Conservation (phyloP, 2,329 filamentous ascomycete genomes). For the Paecilomyces sp. region DNA sequence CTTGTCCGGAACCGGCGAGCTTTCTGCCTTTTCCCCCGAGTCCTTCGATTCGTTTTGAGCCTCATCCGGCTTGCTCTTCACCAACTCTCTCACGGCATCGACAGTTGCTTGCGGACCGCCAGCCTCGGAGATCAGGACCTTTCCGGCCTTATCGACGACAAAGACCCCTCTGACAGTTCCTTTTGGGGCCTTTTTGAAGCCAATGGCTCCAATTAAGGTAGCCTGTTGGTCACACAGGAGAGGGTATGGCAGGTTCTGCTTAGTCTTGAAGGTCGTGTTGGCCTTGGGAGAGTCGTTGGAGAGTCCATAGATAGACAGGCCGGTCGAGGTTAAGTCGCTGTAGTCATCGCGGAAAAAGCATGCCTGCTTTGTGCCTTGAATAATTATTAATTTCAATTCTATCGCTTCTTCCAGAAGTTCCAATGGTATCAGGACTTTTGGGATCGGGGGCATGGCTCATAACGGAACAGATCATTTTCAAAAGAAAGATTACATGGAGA, state of each 20-base stretch:
- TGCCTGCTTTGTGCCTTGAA: constrained; percentile 78
- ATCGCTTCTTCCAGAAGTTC: background rate
- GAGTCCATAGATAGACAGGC: constrained; percentile 82
- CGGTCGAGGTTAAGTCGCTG: constrained; percentile 64
- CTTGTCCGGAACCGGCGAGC: background rate
- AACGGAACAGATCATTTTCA: background rate
- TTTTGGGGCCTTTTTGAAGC: constrained; percentile 77
- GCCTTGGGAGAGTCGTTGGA: constrained; percentile 81
- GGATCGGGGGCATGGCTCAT: background rate
- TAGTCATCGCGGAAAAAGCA: constrained; percentile 90
- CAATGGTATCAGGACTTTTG: background rate
- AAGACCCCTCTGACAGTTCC: constrained; percentile 84
- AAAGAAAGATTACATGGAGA: background rate
- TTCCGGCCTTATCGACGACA: constrained; percentile 73
- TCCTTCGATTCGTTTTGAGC: background rate
- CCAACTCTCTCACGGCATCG: constrained; percentile 65
- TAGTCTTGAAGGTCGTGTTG: constrained; percentile 87
- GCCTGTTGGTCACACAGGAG: constrained; percentile 75
- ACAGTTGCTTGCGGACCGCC: constrained; percentile 74
- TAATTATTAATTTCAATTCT: constrained; percentile 1
- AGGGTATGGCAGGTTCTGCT: constrained; percentile 81
- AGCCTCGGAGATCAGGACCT: constrained; percentile 66
- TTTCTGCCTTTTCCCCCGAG: background rate
- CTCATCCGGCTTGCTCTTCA: constrained; percentile 39
- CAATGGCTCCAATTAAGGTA: constrained; percentile 74